Percentiles rank a stretch among this genome's conserved stretches.
Conservation (phyloP, 192 early-diverging fungal genomes). For the Linnemannia elongata region DNA sequence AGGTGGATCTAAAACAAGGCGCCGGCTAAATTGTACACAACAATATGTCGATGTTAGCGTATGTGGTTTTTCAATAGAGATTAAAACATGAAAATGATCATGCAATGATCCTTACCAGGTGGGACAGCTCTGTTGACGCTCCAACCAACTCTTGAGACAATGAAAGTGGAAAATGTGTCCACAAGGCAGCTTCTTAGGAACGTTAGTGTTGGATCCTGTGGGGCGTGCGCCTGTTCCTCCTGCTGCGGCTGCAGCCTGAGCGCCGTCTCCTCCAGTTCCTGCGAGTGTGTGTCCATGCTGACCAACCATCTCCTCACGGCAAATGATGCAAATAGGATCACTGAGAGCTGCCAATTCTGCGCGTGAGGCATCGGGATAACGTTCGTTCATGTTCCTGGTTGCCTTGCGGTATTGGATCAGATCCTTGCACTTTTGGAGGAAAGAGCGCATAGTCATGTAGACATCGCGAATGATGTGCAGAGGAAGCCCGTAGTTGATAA, state of each 20-base stretch:
- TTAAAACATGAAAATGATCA: not conserved
- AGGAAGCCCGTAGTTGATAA: constrained; percentile 88
- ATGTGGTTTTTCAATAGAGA: not conserved
- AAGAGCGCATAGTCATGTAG: constrained; percentile 94
- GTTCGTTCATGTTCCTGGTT: constrained; percentile 95
- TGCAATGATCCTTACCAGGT: constrained; percentile 76
- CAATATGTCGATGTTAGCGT: constrained; percentile 35
- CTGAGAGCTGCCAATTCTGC: constrained; percentile 80
- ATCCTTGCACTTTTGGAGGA: constrained; percentile 90
- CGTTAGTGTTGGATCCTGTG: constrained; percentile 64
- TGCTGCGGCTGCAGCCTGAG: constrained; percentile 9
- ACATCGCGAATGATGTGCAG: constrained; percentile 97
- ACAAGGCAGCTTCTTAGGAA: constrained; percentile 95
- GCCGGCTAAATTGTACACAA: constrained; percentile 47
- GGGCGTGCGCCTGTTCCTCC: constrained; percentile 22
- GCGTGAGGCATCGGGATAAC: constrained; percentile 93
- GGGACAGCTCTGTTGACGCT: constrained; percentile 97
- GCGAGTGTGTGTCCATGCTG: constrained; percentile 5
- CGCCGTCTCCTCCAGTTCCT: constrained; percentile 13
- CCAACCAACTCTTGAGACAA: constrained; percentile 96
- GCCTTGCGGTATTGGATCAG: constrained; percentile 93
- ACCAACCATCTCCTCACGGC: constrained; percentile 93
- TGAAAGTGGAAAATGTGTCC: constrained; percentile 98
- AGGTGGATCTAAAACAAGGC: constrained; percentile 62
- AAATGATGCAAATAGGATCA: constrained; percentile 95